phyloP scores from a whole-genome alignment of 768 basidiomycete species.

The Heimioporus sp. region DNA sequence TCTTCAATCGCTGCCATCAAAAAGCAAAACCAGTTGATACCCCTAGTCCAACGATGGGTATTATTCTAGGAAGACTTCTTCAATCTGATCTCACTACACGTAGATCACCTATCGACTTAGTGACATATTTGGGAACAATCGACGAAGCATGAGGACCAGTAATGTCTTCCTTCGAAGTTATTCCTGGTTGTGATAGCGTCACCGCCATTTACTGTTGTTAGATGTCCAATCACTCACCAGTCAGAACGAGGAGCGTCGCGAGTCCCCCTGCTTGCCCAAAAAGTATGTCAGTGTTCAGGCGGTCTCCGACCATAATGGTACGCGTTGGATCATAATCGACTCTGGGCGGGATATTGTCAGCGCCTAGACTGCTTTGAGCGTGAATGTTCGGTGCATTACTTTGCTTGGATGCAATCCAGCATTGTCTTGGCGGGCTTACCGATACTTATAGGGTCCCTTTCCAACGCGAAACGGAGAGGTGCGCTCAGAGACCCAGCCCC shows the following conservation, averaged over 20 bases:
- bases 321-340: constrained; percentile 81
- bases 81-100: constrained; percentile 33
- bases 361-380: neutral
- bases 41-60: neutral
- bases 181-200: constrained; percentile 46
- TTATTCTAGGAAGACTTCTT: constrained; percentile 8
- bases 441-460: constrained; percentile 69
- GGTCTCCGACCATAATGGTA: constrained; percentile 95
- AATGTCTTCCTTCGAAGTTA: constrained; percentile 73
- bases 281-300: constrained; percentile 92
- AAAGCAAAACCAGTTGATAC: constrained; percentile 22
- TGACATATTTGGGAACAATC: constrained; percentile 81
- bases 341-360: constrained; percentile 40
- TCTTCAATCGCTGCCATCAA: constrained; percentile 22
- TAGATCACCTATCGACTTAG: constrained; percentile 80
- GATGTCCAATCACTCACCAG: constrained; percentile 49
- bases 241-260: constrained; percentile 85
- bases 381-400: constrained; percentile 38
- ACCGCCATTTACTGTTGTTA: neutral
- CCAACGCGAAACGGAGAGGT: constrained; percentile 71
- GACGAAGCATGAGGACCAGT: constrained; percentile 66
- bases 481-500: constrained; percentile 86
- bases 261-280: constrained; percentile 89
- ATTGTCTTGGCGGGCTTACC: constrained; percentile 92
- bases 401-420: constrained; percentile 88